Base-by-base conservation (phyloP, 495 filamentous ascomycete species). In the Hypoxylon trugodes region DNA sequence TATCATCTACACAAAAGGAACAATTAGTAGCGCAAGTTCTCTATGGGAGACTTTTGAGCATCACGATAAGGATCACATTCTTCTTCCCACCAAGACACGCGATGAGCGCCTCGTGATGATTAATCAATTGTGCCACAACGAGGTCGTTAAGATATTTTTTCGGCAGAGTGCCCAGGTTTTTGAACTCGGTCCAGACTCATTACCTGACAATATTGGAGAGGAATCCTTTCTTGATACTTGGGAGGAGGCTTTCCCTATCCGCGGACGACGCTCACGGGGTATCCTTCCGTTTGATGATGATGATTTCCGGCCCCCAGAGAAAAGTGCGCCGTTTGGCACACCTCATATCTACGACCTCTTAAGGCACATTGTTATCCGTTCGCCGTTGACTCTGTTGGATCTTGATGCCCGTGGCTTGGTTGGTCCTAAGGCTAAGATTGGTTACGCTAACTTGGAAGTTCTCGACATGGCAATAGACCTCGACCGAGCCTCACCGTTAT, bases 231-330 rank as follows among this genome's bases (percentile, higher is more conserved):
- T 35, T 10, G 5, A 7, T 2, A 22, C 41, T 1, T 40, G 48
- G 21, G 13, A 9, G 4, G 42, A 65, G 7, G 12, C 9, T 30
- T 60, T 43, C 16, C 67, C 70, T 22, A 38, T 72, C 2, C 67
- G 67, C 3, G 52, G 50, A 2, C 5, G 47, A 13, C 32, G 18
- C 4, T 12, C 28, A 2, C 45, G 22, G 9, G 32, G 24, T 18
- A 60, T 70, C 12, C 56, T 72, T 1, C 67, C 67, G 18, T 72
- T 70, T 25, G 70, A 72, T 22, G 67, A 72, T 6, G 67, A 70
- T n/a, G 24, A 28, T 25, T 0, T 12, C 19, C 7, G 37, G 19
- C 12, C 22, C 21, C 28, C 32, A 9, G 63, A 56, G 36, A 37
- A 22, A 61, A 28, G 6, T 10, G 47, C 10, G 19, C 47, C 37